A percentile compares a stretch with the other conserved stretches of the same genome.
These are phyloP conservation scores for Raphanus raphanistrum DNA, from an alignment of 345 rosid genomes.

Conservation along the genomic window DNA sequence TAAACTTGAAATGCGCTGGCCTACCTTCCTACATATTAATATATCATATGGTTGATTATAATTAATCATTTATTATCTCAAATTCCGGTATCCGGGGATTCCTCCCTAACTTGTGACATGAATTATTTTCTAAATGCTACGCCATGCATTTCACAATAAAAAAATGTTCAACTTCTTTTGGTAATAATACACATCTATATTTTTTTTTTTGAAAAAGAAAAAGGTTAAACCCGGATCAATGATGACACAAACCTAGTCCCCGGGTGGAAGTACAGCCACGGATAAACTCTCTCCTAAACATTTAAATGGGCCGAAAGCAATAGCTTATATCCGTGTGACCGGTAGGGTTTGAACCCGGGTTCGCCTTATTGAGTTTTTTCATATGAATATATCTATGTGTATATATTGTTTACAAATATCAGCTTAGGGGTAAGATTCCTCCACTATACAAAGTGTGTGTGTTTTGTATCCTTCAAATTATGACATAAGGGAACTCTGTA, in stretches of 20 bases:
- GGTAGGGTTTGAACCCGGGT: too few species aligned
- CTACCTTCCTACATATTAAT: conserved; percentile 21
- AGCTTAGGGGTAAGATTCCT: not conserved
- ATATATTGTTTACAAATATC: not conserved
- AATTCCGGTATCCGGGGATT: conserved; percentile 2
- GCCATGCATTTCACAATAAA: not conserved
- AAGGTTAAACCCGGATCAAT: too few species aligned
- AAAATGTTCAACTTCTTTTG: conserved; percentile 5
- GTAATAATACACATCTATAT: conserved; percentile 5
- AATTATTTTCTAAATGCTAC: conserved; percentile 4
- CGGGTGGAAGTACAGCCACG: too few species aligned
- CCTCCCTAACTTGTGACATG: conserved; percentile 22
- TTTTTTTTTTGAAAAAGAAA: not conserved
- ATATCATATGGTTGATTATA: not conserved
- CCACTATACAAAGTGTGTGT: too few species aligned
- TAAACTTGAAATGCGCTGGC: conserved; percentile 29
- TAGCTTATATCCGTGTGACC: too few species aligned
- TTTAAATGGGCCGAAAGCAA: too few species aligned
- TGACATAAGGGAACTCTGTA: not conserved
- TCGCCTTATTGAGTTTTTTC: too few species aligned
- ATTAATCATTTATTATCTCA: not conserved
- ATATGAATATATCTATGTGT: too few species aligned
- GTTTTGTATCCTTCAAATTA: too few species aligned
- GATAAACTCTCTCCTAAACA: too few species aligned
- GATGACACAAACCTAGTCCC: too few species aligned